These are phyloP conservation scores for Lactifluus hygrophoroides DNA, from an alignment of 768 basidiomycete species.

Conservation along the genomic window DNA sequence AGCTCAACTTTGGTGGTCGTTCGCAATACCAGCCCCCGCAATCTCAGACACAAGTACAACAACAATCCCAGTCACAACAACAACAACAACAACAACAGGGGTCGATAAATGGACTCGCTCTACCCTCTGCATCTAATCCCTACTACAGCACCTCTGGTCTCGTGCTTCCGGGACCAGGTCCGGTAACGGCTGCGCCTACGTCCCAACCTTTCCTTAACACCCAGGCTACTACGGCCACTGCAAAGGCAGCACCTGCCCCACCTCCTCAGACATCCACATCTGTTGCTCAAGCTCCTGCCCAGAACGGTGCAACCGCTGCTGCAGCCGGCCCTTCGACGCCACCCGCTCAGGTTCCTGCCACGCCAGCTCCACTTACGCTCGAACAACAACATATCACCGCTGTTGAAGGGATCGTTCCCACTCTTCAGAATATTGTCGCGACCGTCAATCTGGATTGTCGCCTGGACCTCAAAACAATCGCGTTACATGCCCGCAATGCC, in stretches of 20 bases:
- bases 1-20: constrained; percentile 69
- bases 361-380: constrained; percentile 67
- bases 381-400: constrained; percentile 95
- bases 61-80: constrained; percentile 37
- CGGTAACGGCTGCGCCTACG: constrained; percentile 38
- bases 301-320: constrained; percentile 28
- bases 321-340: constrained; percentile 54
- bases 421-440: constrained; percentile 97
- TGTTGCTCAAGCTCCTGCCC: constrained; percentile 22
- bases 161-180: constrained; percentile 45
- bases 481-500: constrained; percentile 94
- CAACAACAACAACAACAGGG: constrained; percentile 32
- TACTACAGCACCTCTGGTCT: constrained; percentile 35
- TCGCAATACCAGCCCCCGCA: constrained; percentile 35
- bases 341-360: constrained; percentile 46
- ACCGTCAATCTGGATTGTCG: constrained; percentile 97
- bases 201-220: constrained; percentile 30
- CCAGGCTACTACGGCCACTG: constrained; percentile 22
- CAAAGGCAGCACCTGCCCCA: constrained; percentile 27
- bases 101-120: constrained; percentile 47
- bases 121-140: constrained; percentile 36
- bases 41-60: constrained; percentile 35
- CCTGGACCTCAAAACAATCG: constrained; percentile 96
- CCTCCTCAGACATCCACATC: constrained; percentile 15
- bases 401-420: constrained; percentile 97